A percentile compares a stretch with the other conserved stretches of the same genome.
These are phyloP conservation scores for Pseudogymnoascus sp. DNA, from an alignment of 2,329 filamentous ascomycete species.

Conservation along the genomic window DNA sequence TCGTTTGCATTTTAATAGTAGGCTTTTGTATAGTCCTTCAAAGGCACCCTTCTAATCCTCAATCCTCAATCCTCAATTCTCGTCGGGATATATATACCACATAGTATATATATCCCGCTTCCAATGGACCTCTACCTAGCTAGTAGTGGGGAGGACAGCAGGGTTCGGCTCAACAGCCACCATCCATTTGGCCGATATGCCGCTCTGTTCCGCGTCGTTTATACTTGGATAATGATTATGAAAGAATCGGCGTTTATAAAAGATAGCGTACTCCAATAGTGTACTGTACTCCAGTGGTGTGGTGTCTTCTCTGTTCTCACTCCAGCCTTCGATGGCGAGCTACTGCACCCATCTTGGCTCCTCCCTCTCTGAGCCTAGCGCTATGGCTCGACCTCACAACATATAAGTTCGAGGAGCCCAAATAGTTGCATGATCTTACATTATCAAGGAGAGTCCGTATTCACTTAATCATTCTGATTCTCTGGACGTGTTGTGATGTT, in stretches of 20 bases:
- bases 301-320: conserved; percentile 4
- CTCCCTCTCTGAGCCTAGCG: conserved; percentile 4
- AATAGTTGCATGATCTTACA: background rate
- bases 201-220: background rate
- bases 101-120: background rate
- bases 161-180: background rate
- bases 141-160: background rate
- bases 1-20: background rate
- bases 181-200: background rate
- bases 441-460: background rate
- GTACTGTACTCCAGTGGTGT: background rate
- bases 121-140: background rate
- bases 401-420: background rate
- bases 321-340: background rate
- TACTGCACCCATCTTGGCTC: background rate
- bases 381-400: background rate
- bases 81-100: background rate
- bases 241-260: background rate
- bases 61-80: background rate
- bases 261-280: background rate
- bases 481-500: background rate
- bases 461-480: background rate
- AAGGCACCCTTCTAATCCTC: no score
- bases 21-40: background rate
- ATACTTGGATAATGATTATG: background rate